Evolutionary conservation across 352 stramenopile species (phyloP), one percentile per base, ranked within the genome.

Genomic region (Globisporangium uncinulatum): DNA sequence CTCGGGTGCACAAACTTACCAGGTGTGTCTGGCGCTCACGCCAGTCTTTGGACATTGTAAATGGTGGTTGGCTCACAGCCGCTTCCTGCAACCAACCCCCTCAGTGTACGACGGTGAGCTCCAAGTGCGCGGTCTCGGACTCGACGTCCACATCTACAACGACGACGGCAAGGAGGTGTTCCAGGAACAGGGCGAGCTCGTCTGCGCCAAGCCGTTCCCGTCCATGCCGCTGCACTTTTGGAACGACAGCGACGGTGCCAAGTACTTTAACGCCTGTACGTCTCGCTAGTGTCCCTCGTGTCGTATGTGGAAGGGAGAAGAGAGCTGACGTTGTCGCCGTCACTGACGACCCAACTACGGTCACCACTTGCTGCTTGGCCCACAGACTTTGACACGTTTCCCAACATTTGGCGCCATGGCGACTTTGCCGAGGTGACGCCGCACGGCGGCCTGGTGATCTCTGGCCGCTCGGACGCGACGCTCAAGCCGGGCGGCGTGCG

Each of bases 211-310:
- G 62, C 83, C 86, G 19, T 95, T 95, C 63, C 83, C 86, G 39
- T 93, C 82, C 9, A 92, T 92, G 82, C 86, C 86, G 42, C 63
- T 92, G 6, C 67, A 78, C 63, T 95, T 95, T 54, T 90, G 79
- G 79, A 84, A 84, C 53, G 86, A 95, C 49, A 65, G 51, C 1
- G 82, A 73, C 36, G 82, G 83, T n/a, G 69, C 66, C 45, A 93
- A 92, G 67, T 92, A 93, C 66, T 74, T 77, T 42, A 69, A 66
- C 36, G 83, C 83, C 19, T 94, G 77, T 90, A 63, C 52, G 74
- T 86, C n/a, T 57, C 52, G 36, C 3, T 20, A 15, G 1, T 36
- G 34, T 48, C 17, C 42, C 21, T 46, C 6, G 5, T 10, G 14
- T n/a, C 13, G 8, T 14, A 5, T 3, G 24, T 29, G 4, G 24